Evolutionary conservation across 768 basidiomycete genomes (phyloP).

Genomic region (Harrya chromipes): DNA sequence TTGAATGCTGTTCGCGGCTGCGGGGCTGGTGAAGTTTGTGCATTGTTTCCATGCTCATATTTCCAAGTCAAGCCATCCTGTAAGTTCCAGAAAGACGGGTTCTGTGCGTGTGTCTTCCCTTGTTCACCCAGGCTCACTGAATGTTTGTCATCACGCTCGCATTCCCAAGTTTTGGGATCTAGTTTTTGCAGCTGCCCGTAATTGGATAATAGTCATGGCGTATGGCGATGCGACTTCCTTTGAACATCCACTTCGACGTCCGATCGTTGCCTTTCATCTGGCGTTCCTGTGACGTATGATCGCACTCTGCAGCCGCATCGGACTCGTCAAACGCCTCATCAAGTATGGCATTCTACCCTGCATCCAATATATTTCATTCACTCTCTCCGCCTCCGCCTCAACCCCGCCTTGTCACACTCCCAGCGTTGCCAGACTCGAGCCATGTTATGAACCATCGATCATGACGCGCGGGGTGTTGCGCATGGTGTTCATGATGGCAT

Average conservation of each 20-base stretch:
- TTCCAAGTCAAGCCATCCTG: background rate
- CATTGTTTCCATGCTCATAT: background rate
- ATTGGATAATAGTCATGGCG: no score
- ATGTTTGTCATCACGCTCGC: no score
- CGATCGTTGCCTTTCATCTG: slow-evolving; percentile 12
- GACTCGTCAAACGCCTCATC: no score
- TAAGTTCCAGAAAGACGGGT: background rate
- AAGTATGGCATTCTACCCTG: no score
- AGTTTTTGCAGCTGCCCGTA: no score
- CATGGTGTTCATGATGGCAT: no score
- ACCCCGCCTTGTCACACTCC: slow-evolving; percentile 23
- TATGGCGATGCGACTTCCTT: background rate
- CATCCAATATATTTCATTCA: slow-evolving; percentile 6
- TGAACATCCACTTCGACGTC: slow-evolving; percentile 18
- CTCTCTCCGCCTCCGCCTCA: slow-evolving; percentile 27
- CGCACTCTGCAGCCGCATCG: slow-evolving; percentile 1
- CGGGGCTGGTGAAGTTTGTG: background rate
- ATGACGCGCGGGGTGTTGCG: no score
- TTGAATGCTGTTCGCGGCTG: slow-evolving; percentile 13
- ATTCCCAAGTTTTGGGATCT: no score
- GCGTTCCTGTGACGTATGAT: slow-evolving; percentile 32
- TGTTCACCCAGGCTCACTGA: background rate
- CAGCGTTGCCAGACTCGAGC: background rate
- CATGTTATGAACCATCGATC: no score
- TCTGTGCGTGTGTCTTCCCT: background rate